Conservation (phyloP, 2,329 filamentous ascomycete genomes). For the Botrytis fabae region DNA sequence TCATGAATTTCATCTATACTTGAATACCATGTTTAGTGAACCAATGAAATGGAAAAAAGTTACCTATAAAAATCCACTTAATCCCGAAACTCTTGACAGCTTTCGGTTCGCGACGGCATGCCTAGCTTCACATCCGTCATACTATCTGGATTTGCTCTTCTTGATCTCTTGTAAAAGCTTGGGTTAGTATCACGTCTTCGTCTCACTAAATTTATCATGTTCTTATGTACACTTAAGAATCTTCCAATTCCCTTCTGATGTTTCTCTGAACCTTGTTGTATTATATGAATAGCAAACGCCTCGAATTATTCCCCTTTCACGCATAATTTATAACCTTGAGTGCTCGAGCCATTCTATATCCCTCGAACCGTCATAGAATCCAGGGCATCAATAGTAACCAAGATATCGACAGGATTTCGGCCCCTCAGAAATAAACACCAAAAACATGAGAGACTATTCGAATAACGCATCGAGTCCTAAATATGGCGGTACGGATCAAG, state of each 20-base stretch:
- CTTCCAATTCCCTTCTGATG: not conserved
- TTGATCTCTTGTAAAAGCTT: not conserved
- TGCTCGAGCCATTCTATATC: not conserved
- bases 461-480: not conserved
- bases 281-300: not conserved
- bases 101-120: not conserved
- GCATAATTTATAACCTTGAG: not conserved
- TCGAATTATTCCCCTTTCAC: not conserved
- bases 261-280: not conserved
- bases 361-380: not conserved
- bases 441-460: conserved; percentile 7
- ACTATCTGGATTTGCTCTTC: not conserved
- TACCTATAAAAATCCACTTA: conserved; percentile 14
- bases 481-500: conserved; percentile 1
- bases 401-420: not conserved
- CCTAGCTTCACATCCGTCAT: not conserved
- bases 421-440: too few relatives aligned
- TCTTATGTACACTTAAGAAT: not conserved
- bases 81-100: not conserved
- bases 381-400: not conserved
- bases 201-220: conserved; percentile 1
- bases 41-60: not conserved
- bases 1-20: not conserved
- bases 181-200: conserved; percentile 14
- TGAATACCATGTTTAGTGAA: not conserved